Evolutionary conservation across 768 basidiomycete species (phyloP).

Genomic region (Rhodotorula kratochvilovae): DNA sequence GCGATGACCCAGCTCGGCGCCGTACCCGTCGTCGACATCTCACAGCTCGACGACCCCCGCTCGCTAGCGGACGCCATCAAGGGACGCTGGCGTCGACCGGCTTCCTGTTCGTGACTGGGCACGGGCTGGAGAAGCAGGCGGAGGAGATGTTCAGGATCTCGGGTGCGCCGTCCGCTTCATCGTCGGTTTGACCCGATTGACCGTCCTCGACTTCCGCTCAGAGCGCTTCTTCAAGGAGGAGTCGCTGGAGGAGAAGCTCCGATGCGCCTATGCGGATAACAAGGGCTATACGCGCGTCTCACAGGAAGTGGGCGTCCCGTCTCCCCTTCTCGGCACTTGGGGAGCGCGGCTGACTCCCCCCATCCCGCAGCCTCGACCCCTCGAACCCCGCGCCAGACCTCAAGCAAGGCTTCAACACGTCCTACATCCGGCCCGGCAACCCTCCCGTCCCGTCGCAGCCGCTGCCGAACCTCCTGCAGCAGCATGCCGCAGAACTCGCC

Average conservation of each 20-base stretch:
- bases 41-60: neutral
- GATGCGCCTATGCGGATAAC: conserved; percentile 25
- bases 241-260: conserved; percentile 26
- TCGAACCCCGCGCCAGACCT: conserved; percentile 21
- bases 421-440: neutral
- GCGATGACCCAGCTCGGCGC: neutral
- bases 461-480: conserved; percentile 5
- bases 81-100: conserved; percentile 5
- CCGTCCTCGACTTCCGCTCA: neutral
- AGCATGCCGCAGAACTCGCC: conserved; percentile 8
- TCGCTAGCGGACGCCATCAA: conserved; percentile 16
- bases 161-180: neutral
- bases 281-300: conserved; percentile 26
- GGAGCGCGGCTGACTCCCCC: no score
- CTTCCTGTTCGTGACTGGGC: conserved; percentile 23
- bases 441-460: conserved; percentile 9
- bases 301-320: conserved; percentile 24
- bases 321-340: neutral
- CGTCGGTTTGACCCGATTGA: neutral
- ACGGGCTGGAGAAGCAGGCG: conserved; percentile 28
- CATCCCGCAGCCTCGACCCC: conserved; percentile 27
- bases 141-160: conserved; percentile 30
- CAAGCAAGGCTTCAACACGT: conserved; percentile 36
- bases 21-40: conserved; percentile 26
- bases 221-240: conserved; percentile 30